Evolutionary conservation across 2,329 filamentous ascomycete species (phyloP), one percentile per base, ranked within the genome.

Genomic region (Juglanconis oblonga): DNA sequence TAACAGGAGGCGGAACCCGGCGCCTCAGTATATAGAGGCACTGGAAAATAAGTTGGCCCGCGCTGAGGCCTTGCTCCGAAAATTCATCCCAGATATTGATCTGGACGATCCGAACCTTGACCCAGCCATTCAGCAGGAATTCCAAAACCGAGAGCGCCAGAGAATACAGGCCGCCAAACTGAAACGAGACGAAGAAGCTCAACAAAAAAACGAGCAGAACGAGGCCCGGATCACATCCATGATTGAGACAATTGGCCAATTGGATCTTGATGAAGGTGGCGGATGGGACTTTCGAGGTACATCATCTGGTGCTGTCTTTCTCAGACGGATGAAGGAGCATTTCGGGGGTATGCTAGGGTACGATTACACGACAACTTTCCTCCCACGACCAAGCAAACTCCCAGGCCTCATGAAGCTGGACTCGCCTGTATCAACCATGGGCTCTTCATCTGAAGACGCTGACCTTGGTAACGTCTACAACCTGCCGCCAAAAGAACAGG

Each of bases 211-310:
- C 33, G 74, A 77, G 50, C 81, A 82, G 35, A 82, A 87, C 49
- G 91, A 94, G 66, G 86, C 85, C 10, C 85, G 94, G 65, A 79
- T 99, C 32, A 88, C 94, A 70, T 96, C 93, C 33, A 98, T 99
- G 94, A 92, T 98, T 60, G 90, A 94, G 70, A 91, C 91, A 47
- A 92, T 94, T 3, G 95, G 94, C 40, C 90, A 93, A 71, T 81
- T 99, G 17, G 94, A 98, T 69, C 81, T 98, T 38, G 92, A 96
- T 68, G 94, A 98, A 67, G 87, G 88, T 67, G 94, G 94, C 47
- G 87, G 95, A 67, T 96, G 92, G 87, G 93, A 98, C 73, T 99
- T 97, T 69, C 92, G 96, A 70, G 95, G 95, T 52, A 90, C 91
- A 64, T 97, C 94, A 0, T 98, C 95, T 0, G 93, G 94, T 3